Evolutionary conservation across 495 filamentous ascomycete genomes (phyloP).

Genomic region (Pseudotulostoma volvatum): DNA sequence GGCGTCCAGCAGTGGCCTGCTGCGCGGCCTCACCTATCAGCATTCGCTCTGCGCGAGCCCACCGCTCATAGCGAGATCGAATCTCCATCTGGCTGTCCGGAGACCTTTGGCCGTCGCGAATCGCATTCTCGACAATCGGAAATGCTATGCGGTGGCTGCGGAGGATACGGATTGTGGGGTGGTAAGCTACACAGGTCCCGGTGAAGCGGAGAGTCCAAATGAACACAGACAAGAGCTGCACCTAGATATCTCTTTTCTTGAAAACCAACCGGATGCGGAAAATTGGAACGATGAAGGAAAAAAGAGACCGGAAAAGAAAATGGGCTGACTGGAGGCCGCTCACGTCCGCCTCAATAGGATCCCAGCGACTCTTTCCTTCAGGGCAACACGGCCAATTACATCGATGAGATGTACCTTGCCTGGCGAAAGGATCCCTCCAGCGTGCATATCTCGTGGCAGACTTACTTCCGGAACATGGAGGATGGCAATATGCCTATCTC

Average conservation of each 20-base stretch:
- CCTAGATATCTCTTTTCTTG: too few species aligned
- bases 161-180: constrained; percentile 38
- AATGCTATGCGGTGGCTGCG: constrained; percentile 40
- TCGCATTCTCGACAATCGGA: constrained; percentile 20
- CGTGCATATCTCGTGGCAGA: constrained; percentile 97
- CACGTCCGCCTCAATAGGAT: constrained; percentile 33
- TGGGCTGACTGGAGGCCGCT: constrained; percentile 15
- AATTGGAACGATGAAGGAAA: neutral
- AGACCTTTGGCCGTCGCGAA: constrained; percentile 27
- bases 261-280: too few species aligned
- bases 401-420: constrained; percentile 97
- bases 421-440: constrained; percentile 89
- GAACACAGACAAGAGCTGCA: too few species aligned
- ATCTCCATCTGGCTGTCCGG: constrained; percentile 27
- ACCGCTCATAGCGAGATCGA: constrained; percentile 23
- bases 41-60: constrained; percentile 29
- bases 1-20: constrained; percentile 28
- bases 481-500: constrained; percentile 92
- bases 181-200: constrained; percentile 13
- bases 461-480: constrained; percentile 99
- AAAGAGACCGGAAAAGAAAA: constrained; percentile 1
- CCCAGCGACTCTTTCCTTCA: constrained; percentile 88
- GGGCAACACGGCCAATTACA: constrained; percentile 92
- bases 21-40: too few species aligned
- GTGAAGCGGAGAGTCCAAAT: too few species aligned